phyloP scores from a whole-genome alignment of 495 filamentous ascomycete genomes.

The Letharia lupina region DNA sequence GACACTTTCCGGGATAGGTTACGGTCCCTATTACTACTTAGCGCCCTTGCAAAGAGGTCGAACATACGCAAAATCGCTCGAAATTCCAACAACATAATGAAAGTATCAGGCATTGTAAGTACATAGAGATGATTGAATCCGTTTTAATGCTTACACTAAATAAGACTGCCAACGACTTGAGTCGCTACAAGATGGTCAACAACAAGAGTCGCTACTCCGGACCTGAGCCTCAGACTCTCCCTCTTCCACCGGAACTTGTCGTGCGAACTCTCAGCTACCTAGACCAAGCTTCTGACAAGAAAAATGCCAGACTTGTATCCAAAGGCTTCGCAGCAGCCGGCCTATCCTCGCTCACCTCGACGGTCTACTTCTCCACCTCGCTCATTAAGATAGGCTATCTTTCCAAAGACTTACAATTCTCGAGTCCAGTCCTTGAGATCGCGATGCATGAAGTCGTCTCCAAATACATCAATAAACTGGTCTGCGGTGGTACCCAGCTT shows the following conservation, averaged over 20 bases:
- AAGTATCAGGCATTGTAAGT: neutral
- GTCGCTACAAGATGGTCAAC: neutral
- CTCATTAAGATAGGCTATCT: neutral
- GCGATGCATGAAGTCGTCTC: slow-evolving; percentile 1
- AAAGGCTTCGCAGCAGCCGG: slow-evolving; percentile 1
- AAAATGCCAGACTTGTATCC: neutral
- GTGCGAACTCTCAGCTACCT: neutral
- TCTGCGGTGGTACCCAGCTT: neutral
- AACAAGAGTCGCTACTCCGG: neutral
- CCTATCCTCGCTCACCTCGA: neutral
- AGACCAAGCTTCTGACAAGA: neutral
- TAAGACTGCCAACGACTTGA: neutral
- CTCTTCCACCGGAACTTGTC: neutral
- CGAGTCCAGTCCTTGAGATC: neutral
- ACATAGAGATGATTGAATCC: neutral
- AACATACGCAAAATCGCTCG: neutral
- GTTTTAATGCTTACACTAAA: neutral
- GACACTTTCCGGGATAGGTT: neutral
- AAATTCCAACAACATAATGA: neutral
- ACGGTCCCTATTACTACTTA: neutral
- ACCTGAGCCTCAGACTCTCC: neutral
- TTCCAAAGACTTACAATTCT: neutral
- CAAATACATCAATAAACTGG: neutral
- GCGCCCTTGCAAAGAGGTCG: neutral
- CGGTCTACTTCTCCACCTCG: slow-evolving; percentile 6